These are phyloP conservation scores for Cordyceps militaris DNA, from an alignment of 2,329 filamentous ascomycete species.

Conservation along the genomic window DNA sequence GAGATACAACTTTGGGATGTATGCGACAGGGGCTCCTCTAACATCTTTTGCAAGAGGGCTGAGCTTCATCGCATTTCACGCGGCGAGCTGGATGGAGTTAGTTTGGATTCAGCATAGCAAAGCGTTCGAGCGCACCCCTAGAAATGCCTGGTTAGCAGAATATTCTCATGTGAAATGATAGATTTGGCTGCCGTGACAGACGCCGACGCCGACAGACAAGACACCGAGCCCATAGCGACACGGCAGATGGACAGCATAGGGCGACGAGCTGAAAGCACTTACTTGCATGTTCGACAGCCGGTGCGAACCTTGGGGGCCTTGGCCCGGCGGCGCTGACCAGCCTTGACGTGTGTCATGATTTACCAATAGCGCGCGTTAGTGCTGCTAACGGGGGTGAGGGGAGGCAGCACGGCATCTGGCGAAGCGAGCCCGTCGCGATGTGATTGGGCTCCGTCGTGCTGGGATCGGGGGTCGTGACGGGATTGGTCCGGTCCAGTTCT, in stretches of 20 bases:
- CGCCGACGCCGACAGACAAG: background rate
- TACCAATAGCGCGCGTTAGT: background rate
- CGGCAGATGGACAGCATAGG: background rate
- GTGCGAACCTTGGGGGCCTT: slow-evolving; percentile 14
- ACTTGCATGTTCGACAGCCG: slow-evolving; percentile 13
- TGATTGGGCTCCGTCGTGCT: background rate
- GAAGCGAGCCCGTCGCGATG: background rate
- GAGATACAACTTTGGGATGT: background rate
- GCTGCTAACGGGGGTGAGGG: background rate
- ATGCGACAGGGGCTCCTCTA: background rate
- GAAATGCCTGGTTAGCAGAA: background rate
- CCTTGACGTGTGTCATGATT: slow-evolving; percentile 13
- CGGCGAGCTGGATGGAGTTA: slow-evolving; percentile 1
- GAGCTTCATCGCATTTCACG: slow-evolving; percentile 12
- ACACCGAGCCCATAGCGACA: background rate
- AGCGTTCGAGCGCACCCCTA: background rate
- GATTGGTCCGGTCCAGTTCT: background rate
- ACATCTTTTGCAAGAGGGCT: slow-evolving; percentile 13
- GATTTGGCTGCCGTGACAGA: background rate
- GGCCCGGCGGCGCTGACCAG: slow-evolving; percentile 10
- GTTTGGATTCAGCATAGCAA: background rate
- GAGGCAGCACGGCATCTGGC: background rate
- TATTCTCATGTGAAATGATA: too few relatives aligned
- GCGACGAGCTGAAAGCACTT: background rate
- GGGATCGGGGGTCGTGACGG: background rate